phyloP scores from a whole-genome alignment of 257 asterid species.

The Solanum medicagineum region DNA sequence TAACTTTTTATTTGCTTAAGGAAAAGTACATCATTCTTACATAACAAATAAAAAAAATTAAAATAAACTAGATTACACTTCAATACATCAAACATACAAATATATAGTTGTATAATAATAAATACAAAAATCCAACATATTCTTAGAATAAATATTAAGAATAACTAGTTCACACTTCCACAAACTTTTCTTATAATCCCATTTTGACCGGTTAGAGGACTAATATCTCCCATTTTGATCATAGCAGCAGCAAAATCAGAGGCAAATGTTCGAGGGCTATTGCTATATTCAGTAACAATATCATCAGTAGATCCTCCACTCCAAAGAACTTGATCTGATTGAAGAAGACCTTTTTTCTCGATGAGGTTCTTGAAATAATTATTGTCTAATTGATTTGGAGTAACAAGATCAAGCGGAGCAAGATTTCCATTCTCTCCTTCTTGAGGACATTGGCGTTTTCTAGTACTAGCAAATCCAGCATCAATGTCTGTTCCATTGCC shows the following conservation, averaged over 20 bases:
- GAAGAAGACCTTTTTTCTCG: slow-evolving; percentile 27
- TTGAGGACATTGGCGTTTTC: not conserved
- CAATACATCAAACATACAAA: not conserved
- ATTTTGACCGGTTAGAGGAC: slow-evolving; percentile 10
- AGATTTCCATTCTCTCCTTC: slow-evolving; percentile 15
- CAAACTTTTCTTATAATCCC: slow-evolving; percentile 4
- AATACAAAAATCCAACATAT: not conserved
- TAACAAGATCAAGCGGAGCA: slow-evolving; percentile 37
- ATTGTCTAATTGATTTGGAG: slow-evolving; percentile 32
- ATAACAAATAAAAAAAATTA: too few species aligned
- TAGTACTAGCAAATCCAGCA: slow-evolving; percentile 17
- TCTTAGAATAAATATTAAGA: not conserved
- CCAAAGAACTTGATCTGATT: slow-evolving; percentile 19
- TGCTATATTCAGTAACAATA: not conserved
- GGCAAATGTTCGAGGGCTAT: too few species aligned
- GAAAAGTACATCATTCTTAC: too few species aligned
- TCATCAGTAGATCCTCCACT: not conserved
- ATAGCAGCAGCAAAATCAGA: slow-evolving; percentile 25
- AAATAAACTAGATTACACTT: not conserved
- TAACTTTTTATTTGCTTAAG: too few species aligned
- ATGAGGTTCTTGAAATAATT: slow-evolving; percentile 25
- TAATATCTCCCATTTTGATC: slow-evolving; percentile 32
- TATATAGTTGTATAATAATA: not conserved
- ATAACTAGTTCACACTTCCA: slow-evolving; percentile 12
- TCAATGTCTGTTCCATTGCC: slow-evolving; percentile 29